phyloP scores from a whole-genome alignment of 1,284 basidiomycete genomes.

The Cutaneotrichosporon cutaneum region DNA sequence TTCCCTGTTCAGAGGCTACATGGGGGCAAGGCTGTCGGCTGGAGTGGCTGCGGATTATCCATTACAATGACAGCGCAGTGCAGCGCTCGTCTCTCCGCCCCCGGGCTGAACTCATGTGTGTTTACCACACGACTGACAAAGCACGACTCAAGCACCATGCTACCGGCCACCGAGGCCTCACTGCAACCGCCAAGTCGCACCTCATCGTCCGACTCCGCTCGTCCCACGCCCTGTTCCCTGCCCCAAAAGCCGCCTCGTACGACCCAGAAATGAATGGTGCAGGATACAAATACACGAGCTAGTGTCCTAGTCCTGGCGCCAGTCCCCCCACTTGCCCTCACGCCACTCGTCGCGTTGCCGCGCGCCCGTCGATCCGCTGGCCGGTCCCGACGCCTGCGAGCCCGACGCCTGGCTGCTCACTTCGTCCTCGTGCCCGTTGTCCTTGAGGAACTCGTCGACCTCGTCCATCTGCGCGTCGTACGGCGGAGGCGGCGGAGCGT shows the following conservation, averaged over 20 bases:
- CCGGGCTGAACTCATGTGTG: too few species aligned
- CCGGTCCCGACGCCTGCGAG: not conserved
- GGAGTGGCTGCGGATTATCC: too few species aligned
- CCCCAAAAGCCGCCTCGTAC: not conserved
- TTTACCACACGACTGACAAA: too few species aligned
- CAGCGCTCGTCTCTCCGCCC: too few species aligned
- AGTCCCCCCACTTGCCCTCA: slow-evolving; percentile 9
- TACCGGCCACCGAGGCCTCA: too few species aligned
- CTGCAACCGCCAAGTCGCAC: too few species aligned
- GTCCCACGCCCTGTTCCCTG: too few species aligned
- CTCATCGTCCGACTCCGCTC: too few species aligned
- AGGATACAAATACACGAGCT: slow-evolving; percentile 4
- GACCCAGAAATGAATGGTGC: not conserved
- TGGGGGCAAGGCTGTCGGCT: too few species aligned
- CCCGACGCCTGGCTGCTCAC: not conserved
- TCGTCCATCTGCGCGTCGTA: slow-evolving; percentile 32
- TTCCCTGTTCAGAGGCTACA: too few species aligned
- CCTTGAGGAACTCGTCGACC: slow-evolving; percentile 39
- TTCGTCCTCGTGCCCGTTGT: slow-evolving; percentile 2
- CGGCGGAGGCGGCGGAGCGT: not conserved
- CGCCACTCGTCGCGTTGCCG: not conserved
- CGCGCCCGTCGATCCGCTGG: not conserved
- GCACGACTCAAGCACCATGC: too few species aligned
- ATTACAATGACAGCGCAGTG: too few species aligned
- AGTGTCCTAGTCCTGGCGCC: slow-evolving; percentile 3